phyloP scores from a whole-genome alignment of 2,329 filamentous ascomycete species.

The Ilyonectria mors-panacis region DNA sequence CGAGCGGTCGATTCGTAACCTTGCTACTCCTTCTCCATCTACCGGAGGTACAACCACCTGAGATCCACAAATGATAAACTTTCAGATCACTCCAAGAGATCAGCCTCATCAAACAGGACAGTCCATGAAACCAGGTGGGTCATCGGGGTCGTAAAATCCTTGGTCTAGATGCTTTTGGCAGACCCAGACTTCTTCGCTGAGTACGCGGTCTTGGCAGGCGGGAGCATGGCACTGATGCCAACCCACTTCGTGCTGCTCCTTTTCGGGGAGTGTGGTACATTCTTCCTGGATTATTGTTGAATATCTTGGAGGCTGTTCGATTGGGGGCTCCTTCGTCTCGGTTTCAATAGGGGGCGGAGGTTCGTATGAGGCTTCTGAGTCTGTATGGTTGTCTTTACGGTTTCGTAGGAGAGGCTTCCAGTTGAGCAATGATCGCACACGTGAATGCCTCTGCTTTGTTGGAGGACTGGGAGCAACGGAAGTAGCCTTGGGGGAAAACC shows the following conservation, averaged over 20 bases:
- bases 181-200: conserved; percentile 23
- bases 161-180: conserved; percentile 26
- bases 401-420: conserved; percentile 1
- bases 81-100: background rate
- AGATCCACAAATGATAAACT: conserved; percentile 5
- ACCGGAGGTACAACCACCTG: background rate
- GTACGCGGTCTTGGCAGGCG: conserved; percentile 7
- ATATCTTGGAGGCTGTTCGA: background rate
- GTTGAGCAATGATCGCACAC: conserved; percentile 22
- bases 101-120: background rate
- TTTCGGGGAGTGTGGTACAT: background rate
- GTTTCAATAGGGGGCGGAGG: background rate
- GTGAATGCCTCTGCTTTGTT: conserved; percentile 23
- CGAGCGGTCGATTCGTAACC: background rate
- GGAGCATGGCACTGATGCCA: conserved; percentile 27
- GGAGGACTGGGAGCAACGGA: background rate
- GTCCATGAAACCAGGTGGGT: conserved; percentile 29
- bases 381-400: background rate
- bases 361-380: background rate
- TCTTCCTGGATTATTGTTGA: background rate
- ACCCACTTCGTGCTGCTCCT: background rate
- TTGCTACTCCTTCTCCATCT: background rate
- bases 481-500: background rate
- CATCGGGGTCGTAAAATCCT: conserved; percentile 19
- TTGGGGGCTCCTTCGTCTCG: background rate